Evolutionary conservation across 257 asterid genomes (phyloP).

Genomic region (Solanum corneliomulleri): DNA sequence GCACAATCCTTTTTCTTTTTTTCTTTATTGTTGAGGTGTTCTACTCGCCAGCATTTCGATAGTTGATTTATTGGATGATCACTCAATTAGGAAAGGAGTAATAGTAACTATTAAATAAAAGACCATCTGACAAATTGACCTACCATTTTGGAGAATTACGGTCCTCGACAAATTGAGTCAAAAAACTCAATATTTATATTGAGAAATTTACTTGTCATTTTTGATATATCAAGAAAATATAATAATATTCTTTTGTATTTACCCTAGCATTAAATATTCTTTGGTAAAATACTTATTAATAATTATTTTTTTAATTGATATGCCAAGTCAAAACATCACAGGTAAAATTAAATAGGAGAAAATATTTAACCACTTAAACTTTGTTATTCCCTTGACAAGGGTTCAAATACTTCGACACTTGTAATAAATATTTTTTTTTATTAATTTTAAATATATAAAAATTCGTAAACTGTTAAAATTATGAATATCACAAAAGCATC

Average conservation of each 20-base stretch:
- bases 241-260: too few relatives aligned
- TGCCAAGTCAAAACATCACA: not conserved
- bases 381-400: not conserved
- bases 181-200: too few relatives aligned
- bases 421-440: not conserved
- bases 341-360: too few relatives aligned
- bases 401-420: not conserved
- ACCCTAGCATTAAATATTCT: not conserved
- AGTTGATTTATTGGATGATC: not conserved
- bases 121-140: too few relatives aligned
- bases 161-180: too few relatives aligned
- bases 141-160: too few relatives aligned
- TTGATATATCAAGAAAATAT: too few relatives aligned
- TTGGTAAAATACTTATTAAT: too few relatives aligned
- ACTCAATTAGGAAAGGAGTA: not conserved
- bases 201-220: not conserved
- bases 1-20: not conserved
- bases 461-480: not conserved
- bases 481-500: not conserved
- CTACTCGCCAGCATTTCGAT: not conserved
- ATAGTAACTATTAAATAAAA: too few relatives aligned
- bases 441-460: too few relatives aligned
- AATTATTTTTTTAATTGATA: too few relatives aligned
- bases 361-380: not conserved
- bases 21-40: not conserved